phyloP scores from a whole-genome alignment of 768 basidiomycete species.

The Coprinellus micaceus region DNA sequence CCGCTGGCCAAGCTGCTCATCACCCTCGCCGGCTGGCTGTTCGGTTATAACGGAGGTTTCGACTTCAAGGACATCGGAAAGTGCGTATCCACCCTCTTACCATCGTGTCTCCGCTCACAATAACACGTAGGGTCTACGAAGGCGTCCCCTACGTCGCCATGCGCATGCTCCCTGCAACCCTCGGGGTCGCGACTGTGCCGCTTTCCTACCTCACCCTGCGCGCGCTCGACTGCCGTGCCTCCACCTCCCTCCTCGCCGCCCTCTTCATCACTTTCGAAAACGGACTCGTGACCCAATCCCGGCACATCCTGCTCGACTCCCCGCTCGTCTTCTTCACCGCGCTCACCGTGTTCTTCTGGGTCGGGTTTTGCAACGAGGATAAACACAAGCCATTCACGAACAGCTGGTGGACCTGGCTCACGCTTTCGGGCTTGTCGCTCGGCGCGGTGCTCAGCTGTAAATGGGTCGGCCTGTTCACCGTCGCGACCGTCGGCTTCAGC shows the following conservation, averaged over 20 bases:
- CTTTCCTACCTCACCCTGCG: constrained; percentile 92
- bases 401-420: constrained; percentile 91
- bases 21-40: constrained; percentile 83
- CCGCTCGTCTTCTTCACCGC: constrained; percentile 99
- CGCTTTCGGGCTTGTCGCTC: constrained; percentile 80
- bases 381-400: constrained; percentile 77
- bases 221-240: constrained; percentile 85
- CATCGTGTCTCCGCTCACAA: no score
- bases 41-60: constrained; percentile 88
- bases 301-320: constrained; percentile 95
- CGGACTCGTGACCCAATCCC: constrained; percentile 90
- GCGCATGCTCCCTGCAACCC: constrained; percentile 89
- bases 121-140: constrained; percentile 76
- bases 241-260: constrained; percentile 87
- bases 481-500: constrained; percentile 86
- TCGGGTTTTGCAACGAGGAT: constrained; percentile 89
- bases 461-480: constrained; percentile 98
- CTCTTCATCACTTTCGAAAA: constrained; percentile 97
- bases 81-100: constrained; percentile 41
- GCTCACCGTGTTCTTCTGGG: constrained; percentile 81
- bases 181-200: constrained; percentile 89
- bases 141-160: constrained; percentile 93
- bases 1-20: constrained; percentile 95
- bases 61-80: constrained; percentile 98
- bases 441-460: constrained; percentile 94